Percentiles rank a stretch among this genome's conserved stretches.
phyloP scores from a whole-genome alignment of 2,329 filamentous ascomycete species.

The Cladophialophora immunda region DNA sequence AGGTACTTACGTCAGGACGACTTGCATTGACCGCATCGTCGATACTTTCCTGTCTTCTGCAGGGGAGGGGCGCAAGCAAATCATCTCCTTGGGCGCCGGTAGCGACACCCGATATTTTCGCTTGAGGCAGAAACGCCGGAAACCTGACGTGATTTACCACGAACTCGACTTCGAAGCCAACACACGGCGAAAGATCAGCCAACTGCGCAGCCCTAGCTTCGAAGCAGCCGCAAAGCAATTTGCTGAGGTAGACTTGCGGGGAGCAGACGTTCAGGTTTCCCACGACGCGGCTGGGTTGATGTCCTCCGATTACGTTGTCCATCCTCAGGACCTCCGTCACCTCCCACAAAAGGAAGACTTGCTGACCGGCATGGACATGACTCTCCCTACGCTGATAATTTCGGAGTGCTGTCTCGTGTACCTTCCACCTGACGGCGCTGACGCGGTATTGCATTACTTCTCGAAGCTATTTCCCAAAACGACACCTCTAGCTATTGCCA shows the following conservation, averaged over 20 bases:
- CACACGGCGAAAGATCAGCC: slow-evolving; percentile 69
- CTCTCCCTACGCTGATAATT: slow-evolving; percentile 80
- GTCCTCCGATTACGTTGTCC: slow-evolving; percentile 61
- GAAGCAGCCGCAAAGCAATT: slow-evolving; percentile 45
- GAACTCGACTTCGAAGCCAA: slow-evolving; percentile 89
- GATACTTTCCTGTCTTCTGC: slow-evolving; percentile 64
- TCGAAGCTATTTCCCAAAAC: slow-evolving; percentile 57
- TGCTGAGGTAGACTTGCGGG: slow-evolving; percentile 43
- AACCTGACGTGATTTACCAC: slow-evolving; percentile 74
- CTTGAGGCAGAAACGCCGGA: slow-evolving; percentile 53
- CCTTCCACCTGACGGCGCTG: slow-evolving; percentile 71
- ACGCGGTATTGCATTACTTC: slow-evolving; percentile 72
- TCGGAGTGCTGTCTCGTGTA: slow-evolving; percentile 98
- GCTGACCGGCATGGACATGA: slow-evolving; percentile 57
- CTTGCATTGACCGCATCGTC: slow-evolving; percentile 81
- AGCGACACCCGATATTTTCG: slow-evolving; percentile 91
- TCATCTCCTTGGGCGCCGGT: slow-evolving; percentile 90
- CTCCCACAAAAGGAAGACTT: slow-evolving; percentile 52
- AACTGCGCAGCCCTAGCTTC: slow-evolving; percentile 39
- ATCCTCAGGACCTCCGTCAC: slow-evolving; percentile 75
- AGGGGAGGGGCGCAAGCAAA: slow-evolving; percentile 64
- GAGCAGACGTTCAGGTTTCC: slow-evolving; percentile 46
- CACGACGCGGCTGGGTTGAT: slow-evolving; percentile 53
- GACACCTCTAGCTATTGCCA: slow-evolving; percentile 67
- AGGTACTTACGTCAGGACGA: slow-evolving; percentile 94